These are phyloP conservation scores for Amanita phalloides DNA, from an alignment of 768 basidiomycete species.

Conservation along the genomic window DNA sequence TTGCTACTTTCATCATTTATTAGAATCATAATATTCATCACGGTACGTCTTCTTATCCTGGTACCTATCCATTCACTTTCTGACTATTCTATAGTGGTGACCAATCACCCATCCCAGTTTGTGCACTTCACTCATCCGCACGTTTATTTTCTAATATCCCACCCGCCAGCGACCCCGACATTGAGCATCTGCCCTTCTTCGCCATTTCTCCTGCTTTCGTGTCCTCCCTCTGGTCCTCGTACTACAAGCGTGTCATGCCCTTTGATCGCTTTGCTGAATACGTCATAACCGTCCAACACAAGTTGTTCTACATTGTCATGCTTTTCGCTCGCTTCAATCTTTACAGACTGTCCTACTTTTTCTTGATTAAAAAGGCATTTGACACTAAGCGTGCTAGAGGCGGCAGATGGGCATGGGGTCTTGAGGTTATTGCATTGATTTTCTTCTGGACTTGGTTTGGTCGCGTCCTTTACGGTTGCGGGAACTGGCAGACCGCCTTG, in stretches of 20 bases:
- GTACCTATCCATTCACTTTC: constrained; percentile 7
- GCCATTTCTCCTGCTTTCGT: constrained; percentile 88
- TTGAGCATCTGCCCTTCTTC: constrained; percentile 87
- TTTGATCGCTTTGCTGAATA: constrained; percentile 62
- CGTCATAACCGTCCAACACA: constrained; percentile 76
- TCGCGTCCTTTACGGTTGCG: constrained; percentile 56
- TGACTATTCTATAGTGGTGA: constrained; percentile 54
- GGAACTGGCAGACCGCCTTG: constrained; percentile 58
- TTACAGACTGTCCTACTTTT: constrained; percentile 77
- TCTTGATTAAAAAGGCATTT: constrained; percentile 55
- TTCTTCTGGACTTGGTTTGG: constrained; percentile 90
- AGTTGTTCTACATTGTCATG: constrained; percentile 87
- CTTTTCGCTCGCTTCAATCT: constrained; percentile 92
- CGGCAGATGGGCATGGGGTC: constrained; percentile 66
- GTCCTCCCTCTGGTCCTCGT: constrained; percentile 81
- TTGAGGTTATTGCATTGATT: constrained; percentile 65
- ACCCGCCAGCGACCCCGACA: constrained; percentile 61
- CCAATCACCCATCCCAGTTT: constrained; percentile 95
- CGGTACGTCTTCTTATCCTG: constrained; percentile 40
- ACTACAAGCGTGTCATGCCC: constrained; percentile 80
- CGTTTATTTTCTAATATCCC: constrained; percentile 7
- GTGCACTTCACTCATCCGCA: constrained; percentile 14
- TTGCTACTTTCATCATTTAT: background rate
- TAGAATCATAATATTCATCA: constrained; percentile 96
- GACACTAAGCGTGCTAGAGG: constrained; percentile 56